A percentile compares a stretch with the other conserved stretches of the same genome.
phyloP scores from a whole-genome alignment of 164 flowering plant genomes.

The Paratinospora sagittata region DNA sequence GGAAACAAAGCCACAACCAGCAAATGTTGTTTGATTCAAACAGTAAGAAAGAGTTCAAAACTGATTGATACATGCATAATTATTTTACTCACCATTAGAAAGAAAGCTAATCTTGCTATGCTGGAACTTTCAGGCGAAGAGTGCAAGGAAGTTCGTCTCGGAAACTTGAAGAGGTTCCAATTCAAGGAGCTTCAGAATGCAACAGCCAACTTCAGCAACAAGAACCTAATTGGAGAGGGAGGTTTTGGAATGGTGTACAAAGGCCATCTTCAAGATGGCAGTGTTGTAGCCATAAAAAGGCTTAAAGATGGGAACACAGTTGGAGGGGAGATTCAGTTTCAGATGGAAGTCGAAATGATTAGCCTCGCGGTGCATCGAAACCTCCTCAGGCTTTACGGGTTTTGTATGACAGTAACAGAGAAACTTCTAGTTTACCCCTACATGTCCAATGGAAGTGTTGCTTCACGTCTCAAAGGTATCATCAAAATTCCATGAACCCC shows the following conservation, averaged over 20 bases:
- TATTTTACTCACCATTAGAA: neutral
- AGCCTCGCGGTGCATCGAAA: conserved; percentile 17
- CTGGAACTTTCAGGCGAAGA: conserved; percentile 6
- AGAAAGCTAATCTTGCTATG: neutral
- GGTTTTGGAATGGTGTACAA: conserved; percentile 14
- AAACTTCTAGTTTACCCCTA: conserved; percentile 17
- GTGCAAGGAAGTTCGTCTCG: conserved; percentile 8
- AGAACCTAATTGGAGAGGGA: conserved; percentile 16
- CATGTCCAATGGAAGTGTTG: conserved; percentile 21
- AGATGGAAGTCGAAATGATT: conserved; percentile 19
- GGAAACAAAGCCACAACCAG: conserved; percentile 63
- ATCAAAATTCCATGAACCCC: too few species aligned
- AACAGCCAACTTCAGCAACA: conserved; percentile 15
- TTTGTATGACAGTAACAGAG: conserved; percentile 12
- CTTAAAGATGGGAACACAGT: conserved; percentile 13
- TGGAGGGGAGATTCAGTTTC: conserved; percentile 18
- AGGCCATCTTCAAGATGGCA: conserved; percentile 16
- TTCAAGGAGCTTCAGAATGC: conserved; percentile 17
- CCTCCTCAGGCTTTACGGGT: conserved; percentile 16
- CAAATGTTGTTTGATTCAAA: conserved; percentile 64
- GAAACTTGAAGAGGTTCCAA: conserved; percentile 17
- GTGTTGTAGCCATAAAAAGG: conserved; percentile 17
- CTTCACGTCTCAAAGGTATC: conserved; percentile 17
- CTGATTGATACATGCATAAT: neutral
- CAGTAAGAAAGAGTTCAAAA: conserved; percentile 7